These are phyloP conservation scores for Pestalotiopsis sp. DNA, from an alignment of 2,329 filamentous ascomycete species.

Conservation along the genomic window DNA sequence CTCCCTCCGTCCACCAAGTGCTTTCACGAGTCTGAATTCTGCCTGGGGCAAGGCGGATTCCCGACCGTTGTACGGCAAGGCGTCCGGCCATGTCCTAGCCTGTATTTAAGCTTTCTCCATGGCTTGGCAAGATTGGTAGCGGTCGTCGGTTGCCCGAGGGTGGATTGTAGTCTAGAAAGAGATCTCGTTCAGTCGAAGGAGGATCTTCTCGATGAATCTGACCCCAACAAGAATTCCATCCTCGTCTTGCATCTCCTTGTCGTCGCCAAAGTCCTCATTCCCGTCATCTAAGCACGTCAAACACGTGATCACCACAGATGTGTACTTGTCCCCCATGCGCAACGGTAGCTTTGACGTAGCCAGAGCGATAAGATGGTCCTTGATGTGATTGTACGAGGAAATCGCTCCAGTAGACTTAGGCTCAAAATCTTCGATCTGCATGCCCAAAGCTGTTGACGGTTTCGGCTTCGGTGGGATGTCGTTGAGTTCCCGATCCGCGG, in stretches of 20 bases:
- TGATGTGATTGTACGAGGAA: not conserved
- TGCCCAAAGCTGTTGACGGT: not conserved
- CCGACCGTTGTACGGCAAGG: too few relatives aligned
- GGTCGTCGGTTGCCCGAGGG: too few relatives aligned
- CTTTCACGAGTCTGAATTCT: too few relatives aligned
- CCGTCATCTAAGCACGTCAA: slow-evolving; percentile 34
- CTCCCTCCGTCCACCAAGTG: too few relatives aligned
- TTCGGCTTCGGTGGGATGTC: not conserved
- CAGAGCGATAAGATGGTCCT: slow-evolving; percentile 9
- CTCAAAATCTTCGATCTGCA: not conserved
- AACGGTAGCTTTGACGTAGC: slow-evolving; percentile 18
- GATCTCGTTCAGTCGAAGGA: not conserved
- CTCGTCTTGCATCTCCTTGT: slow-evolving; percentile 29
- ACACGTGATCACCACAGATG: slow-evolving; percentile 32
- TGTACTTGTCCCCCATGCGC: slow-evolving; percentile 31
- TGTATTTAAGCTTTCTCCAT: too few relatives aligned
- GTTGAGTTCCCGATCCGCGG: too few relatives aligned
- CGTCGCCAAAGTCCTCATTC: slow-evolving; percentile 28
- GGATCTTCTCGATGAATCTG: slow-evolving; percentile 30
- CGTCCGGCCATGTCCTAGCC: too few relatives aligned
- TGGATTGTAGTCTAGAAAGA: not conserved
- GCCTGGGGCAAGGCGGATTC: too few relatives aligned
- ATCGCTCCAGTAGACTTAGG: not conserved
- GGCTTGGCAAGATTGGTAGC: too few relatives aligned
- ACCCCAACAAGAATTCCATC: slow-evolving; percentile 30